Base-by-base conservation (phyloP, 2,329 filamentous ascomycete species). In the Arthrobotrys entomopaga region DNA sequence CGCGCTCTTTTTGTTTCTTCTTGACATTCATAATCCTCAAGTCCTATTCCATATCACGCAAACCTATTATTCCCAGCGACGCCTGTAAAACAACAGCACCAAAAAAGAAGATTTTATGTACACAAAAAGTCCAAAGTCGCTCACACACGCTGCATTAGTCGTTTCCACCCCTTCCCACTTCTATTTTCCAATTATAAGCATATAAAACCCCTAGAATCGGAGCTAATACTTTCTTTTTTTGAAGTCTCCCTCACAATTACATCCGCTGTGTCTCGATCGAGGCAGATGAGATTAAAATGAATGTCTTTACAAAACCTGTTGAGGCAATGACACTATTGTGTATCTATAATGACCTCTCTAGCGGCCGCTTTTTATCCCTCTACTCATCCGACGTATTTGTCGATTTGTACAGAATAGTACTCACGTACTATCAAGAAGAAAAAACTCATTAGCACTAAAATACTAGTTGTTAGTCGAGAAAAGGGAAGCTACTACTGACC, bases 321-420 rank as follows among this genome's bases (percentile, higher is more conserved):
- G 19, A 43, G 19, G 40, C n/a, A 6, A 20, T 46, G 42, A 20
- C 19, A 50, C 46, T 16, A 59, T 42, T 20, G 38, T 46, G 40
- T 26, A 29, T 48, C 38, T 59, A 43, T 59, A 11, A n/a, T 15
- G 8, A 42, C 15, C 97, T 85, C 16, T 13, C 34, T 2, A 5
- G 22, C n/a, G 7, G 19, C 24, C 6, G 16, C 24, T 15, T 48
- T 29, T 24, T 24, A 38, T 15, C 42, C n/a, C 10, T 24, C 52
- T 60, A 74, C 8, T 67, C 63, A 42, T 74, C 70, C n/a, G 63
- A 57, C 6, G 70, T 74, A 19, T 58, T 63, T 4, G 85, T 85
- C 10, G 93, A 93, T 84, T 97, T 98, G 84, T 98, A 98, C 84
- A 98, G 90, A 80, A 98, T 96, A 1, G 93, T 97, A 2, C 94